phyloP scores from a whole-genome alignment of 208 protist genomes.

The Trypanosoma lewisi region DNA sequence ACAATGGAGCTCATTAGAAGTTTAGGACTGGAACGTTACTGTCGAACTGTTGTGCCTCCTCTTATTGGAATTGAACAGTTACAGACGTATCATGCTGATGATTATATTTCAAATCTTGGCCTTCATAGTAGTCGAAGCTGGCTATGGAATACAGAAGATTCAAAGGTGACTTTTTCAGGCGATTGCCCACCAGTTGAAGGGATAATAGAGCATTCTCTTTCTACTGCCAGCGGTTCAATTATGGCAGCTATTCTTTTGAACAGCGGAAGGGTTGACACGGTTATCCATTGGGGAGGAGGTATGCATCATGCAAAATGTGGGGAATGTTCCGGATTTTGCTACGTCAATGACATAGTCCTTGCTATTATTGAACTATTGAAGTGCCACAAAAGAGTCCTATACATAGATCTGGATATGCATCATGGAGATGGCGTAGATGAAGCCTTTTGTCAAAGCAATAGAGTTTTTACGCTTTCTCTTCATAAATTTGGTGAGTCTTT shows the following conservation, averaged over 20 bases:
- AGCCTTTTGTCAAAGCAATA: slow-evolving; percentile 99
- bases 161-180: slow-evolving; percentile 80
- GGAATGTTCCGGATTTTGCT: slow-evolving; percentile 99
- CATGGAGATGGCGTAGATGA: slow-evolving; percentile 99
- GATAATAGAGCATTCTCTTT: slow-evolving; percentile 84
- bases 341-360: slow-evolving; percentile 99
- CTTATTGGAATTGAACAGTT: slow-evolving; percentile 69
- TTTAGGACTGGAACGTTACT: slow-evolving; percentile 59
- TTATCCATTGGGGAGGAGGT: slow-evolving; percentile 99
- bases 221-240: slow-evolving; percentile 77
- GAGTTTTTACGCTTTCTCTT: slow-evolving; percentile 99
- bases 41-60: slow-evolving; percentile 70
- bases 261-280: slow-evolving; percentile 72
- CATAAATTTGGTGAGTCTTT: slow-evolving; percentile 99
- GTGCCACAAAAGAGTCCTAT: slow-evolving; percentile 95
- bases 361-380: slow-evolving; percentile 99
- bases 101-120: slow-evolving; percentile 81
- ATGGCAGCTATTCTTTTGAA: slow-evolving; percentile 88
- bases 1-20: slow-evolving; percentile 78
- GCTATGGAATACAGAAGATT: slow-evolving; percentile 80
- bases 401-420: slow-evolving; percentile 99
- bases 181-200: slow-evolving; percentile 89
- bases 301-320: slow-evolving; percentile 98
- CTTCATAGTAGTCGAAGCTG: slow-evolving; percentile 79
- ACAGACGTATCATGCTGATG: slow-evolving; percentile 63